Evolutionary conservation across 768 basidiomycete species (phyloP), one percentile per base, ranked within the genome.

Genomic region (Vishniacozyma victoriae): DNA sequence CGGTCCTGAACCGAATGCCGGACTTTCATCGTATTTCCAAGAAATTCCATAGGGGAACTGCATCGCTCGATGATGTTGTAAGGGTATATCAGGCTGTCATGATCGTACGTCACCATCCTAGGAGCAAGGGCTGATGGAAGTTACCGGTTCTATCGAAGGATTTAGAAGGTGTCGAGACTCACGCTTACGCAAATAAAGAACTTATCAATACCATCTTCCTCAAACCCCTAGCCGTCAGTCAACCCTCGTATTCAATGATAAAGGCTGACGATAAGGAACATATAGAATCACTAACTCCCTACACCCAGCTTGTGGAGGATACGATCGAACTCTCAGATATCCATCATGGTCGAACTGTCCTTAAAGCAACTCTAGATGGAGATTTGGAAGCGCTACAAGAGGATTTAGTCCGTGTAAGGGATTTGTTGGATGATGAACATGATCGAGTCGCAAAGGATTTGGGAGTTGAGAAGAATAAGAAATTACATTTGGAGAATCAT

Each of bases 401-500:
- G 12, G 78, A 82, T 58, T 75, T 99, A n/a, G 72, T 75, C 16
- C 76, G 80, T 75, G 78, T 82, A 0, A 81, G 87, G 24, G 88
- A 91, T 63, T 81, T 80, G 0, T 74, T 99, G 15, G 89, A 99
- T 60, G 76, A 75, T 12, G 90, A 95, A 65, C 92, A 96, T 69
- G 72, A 75, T 5, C 62, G 75, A 1, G 83, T 82, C 0, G 85
- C 85, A 5, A 70, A 76, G 5, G 86, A 87, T 31, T 76, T 96
- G 5, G 79, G 77, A 7, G 59, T 99, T 9, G 90, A 93, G 14
- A 78, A 89, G 2, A 87, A 95, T 71, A 93, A 93, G 75, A 97
- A 96, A 74, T 73, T 97, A 11, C 95, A 97, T 71, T 75, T 99
- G 23, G 95, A 99, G 74, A 91, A 92, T 60, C 87, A 85, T 44